Base-by-base conservation (phyloP, 768 basidiomycete species). In the Pulveroboletus sp. region DNA sequence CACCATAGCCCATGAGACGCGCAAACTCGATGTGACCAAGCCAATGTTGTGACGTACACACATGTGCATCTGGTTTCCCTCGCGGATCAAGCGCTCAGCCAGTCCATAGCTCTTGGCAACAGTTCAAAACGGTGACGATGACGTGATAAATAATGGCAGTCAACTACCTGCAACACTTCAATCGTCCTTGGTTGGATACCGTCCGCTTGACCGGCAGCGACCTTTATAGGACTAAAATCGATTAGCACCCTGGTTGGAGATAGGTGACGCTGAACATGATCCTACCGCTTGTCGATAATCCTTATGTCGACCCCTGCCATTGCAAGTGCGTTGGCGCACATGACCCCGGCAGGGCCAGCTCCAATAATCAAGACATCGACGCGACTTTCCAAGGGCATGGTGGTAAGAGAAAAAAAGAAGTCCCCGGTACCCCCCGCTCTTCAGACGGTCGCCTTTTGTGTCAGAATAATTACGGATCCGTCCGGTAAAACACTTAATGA, bases 51-150 rank as follows among this genome's bases (percentile, higher is more conserved):
- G 4, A 70, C 80, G 51, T 63, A 88, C 87, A 46, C 79, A 80
- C 67, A 79, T 76, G 52, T 86, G 79, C 75, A 90, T 74, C 43
- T 86, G 83, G 50, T 80, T 81, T 6, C 80, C 86, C 57, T 87
- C 78, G 36, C 67, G 73, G 24, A 89, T 51, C 18, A 90, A 59
- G 4, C 78, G 74, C 15, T 87, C 82, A 0, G 78, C 84, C 6
- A 90, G 74, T 6, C 87, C 88, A 67, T 90, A 89, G 54, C 86
- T 90, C 86, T 89, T 37, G 45, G 11, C 8, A 26, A 4, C 15
- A 7, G 31, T 35, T 47, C 7, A 2, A 49, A 8, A 28, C 4
- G 7, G 14, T n/a, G 21, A 15, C n/a, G 6, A 43, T 30, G 11
- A 21, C 4, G 14, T 1, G 9, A 18, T 18, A 6, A 15, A 14